Base-by-base conservation (phyloP, 2,329 filamentous ascomycete genomes). In the Penicillium sclerotiorum region DNA sequence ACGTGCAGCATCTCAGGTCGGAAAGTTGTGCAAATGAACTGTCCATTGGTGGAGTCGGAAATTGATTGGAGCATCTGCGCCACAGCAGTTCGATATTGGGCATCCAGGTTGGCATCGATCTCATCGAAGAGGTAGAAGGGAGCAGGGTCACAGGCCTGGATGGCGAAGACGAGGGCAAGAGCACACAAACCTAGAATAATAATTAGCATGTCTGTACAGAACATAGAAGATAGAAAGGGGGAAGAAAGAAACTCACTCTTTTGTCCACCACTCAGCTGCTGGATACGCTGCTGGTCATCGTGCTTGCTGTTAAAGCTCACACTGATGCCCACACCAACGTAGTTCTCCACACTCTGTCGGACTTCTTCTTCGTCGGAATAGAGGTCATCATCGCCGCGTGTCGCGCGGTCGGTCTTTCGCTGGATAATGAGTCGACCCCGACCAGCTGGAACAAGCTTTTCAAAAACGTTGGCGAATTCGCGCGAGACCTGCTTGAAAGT, bases 91-190 rank as follows among this genome's bases (percentile, higher is more conserved):
- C 94, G 88, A 77, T 99, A 99, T 73, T 99, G 94, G 1, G 94
- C 92, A 70, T 99, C 94, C 20, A 99, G 82, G 69, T 99, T 99
- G 71, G 94, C 94, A 67, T 99, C 94, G 57, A 99, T 96, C 73
- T 99, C 94, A 71, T 99, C 94, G 63, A 99, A 99, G 64, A 99
- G 92, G 70, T 99, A 96, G 80, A 99, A 97, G 1, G 94, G 94
- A 37, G 93, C 95, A 8, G 93, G 94, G 69, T 99, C 94, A 52
- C 93, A 96, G 61, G 92, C 90, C 73, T 99, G 94, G 60, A 99
- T 95, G n/a, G 94, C 94, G 69, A 99, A 99, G 60, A 99, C 95
- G 44, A 99, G 84, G 37, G 94, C 95, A n/a, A 99, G 83, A 8
- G 94, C 94, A 72, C 93, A 97, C 55, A 97, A 79, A 83, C 90